Conservation (phyloP, 305 asterid genomes). For the Fraxinus greggii region DNA sequence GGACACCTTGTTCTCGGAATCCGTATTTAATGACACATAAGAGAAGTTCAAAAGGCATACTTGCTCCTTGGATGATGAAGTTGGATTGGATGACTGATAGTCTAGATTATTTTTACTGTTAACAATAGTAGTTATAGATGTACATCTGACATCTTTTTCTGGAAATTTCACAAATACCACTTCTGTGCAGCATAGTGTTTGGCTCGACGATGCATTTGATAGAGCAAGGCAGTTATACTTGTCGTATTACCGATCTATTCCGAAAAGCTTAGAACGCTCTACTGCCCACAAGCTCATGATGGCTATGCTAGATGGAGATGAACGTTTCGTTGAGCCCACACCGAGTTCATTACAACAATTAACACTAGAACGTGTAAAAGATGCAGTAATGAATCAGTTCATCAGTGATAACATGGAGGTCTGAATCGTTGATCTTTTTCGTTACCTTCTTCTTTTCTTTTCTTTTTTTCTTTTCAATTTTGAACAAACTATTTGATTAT, state of each 20-base stretch:
- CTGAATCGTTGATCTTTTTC: slow-evolving; percentile 22
- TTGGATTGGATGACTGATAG: slow-evolving; percentile 3
- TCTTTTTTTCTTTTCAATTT: neutral
- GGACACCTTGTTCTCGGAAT: neutral
- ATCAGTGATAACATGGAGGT: slow-evolving; percentile 98
- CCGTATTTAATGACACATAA: neutral
- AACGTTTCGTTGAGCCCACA: slow-evolving; percentile 95
- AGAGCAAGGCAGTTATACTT: slow-evolving; percentile 93
- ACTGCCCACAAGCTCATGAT: slow-evolving; percentile 98
- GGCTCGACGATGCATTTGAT: slow-evolving; percentile 98
- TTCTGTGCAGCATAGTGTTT: slow-evolving; percentile 86
- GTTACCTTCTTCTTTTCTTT: neutral
- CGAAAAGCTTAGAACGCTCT: slow-evolving; percentile 97
- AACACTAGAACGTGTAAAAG: slow-evolving; percentile 74
- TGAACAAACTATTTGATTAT: slow-evolving; percentile 4
- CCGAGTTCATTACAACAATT: slow-evolving; percentile 80
- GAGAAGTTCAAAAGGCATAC: neutral
- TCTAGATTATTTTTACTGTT: neutral
- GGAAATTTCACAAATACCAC: slow-evolving; percentile 25
- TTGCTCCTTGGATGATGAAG: slow-evolving; percentile 7
- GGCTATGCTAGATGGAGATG: slow-evolving; percentile 96
- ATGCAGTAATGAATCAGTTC: slow-evolving; percentile 94
- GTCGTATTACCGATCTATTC: slow-evolving; percentile 91
- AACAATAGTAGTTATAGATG: neutral
- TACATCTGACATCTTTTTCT: neutral